phyloP scores from a whole-genome alignment of 352 stramenopile species.

The Globisporangium orthogonon region DNA sequence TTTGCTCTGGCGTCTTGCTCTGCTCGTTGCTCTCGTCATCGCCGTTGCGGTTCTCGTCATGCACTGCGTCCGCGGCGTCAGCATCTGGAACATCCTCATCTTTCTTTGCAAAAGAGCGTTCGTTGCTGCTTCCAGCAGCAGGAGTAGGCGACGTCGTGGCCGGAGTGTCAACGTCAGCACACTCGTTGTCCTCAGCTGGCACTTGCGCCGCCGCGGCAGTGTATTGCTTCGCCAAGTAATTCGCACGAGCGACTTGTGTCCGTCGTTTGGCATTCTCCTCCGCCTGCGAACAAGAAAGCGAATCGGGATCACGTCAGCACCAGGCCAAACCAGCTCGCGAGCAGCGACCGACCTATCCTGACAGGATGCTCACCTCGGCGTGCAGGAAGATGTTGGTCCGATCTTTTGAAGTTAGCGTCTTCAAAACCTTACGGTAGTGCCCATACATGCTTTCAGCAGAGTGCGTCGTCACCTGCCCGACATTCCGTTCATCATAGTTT shows the following conservation, averaged over 20 bases:
- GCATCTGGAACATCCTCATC: not conserved
- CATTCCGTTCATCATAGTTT: not conserved
- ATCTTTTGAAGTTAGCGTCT: conserved; percentile 27
- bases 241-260: not conserved
- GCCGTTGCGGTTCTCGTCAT: not conserved
- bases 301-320: not conserved
- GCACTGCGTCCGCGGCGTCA: not conserved
- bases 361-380: conserved; percentile 16
- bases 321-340: not conserved
- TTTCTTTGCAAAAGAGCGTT: not conserved
- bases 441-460: conserved; percentile 44
- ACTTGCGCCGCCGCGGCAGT: not conserved
- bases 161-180: not conserved
- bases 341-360: not conserved
- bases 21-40: not conserved
- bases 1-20: not conserved
- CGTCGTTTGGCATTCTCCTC: conserved; percentile 4
- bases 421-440: conserved; percentile 39
- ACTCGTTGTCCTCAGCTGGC: not conserved
- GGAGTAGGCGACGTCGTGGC: too few species aligned
- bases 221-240: not conserved
- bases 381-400: conserved; percentile 23
- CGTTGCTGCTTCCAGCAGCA: not conserved
- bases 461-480: conserved; percentile 24
- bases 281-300: not conserved